A percentile compares a stretch with the other conserved stretches of the same genome.
These are phyloP conservation scores for Lichtheimia corymbifera DNA, from an alignment of 371 early-diverging fungal genomes.

Conservation along the genomic window DNA sequence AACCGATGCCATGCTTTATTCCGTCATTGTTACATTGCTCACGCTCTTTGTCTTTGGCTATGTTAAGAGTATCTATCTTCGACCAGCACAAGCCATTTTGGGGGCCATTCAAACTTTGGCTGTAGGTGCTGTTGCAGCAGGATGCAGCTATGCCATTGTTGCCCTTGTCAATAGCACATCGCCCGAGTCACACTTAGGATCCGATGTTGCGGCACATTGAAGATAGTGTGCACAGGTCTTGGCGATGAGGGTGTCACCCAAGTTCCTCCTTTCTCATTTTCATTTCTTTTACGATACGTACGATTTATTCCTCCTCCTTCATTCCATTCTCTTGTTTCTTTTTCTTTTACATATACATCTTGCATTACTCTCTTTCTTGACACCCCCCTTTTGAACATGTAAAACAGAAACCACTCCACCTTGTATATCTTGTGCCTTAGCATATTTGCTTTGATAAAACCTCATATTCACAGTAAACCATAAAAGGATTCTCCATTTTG, in stretches of 20 bases:
- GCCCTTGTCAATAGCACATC: conserved; percentile 24
- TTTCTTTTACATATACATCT: conserved; percentile 1
- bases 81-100: conserved; percentile 46
- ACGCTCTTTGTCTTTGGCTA: conserved; percentile 73
- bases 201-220: no score
- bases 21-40: conserved; percentile 55
- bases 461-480: no score
- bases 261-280: neutral
- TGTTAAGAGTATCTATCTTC: conserved; percentile 59
- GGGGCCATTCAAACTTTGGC: conserved; percentile 61
- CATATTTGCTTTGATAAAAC: no score
- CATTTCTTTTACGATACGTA: neutral
- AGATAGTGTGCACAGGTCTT: no score
- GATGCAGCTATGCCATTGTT: conserved; percentile 50
- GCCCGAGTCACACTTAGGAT: no score
- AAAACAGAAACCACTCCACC: no score
- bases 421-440: no score
- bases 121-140: conserved; percentile 68
- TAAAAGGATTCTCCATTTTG: no score
- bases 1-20: conserved; percentile 47
- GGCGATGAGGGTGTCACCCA: no score
- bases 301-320: neutral
- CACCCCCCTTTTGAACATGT: no score
- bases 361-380: no score
- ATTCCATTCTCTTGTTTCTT: neutral